Base-by-base conservation (phyloP, 306 rosid genomes). In the Canavalia gladiata region DNA sequence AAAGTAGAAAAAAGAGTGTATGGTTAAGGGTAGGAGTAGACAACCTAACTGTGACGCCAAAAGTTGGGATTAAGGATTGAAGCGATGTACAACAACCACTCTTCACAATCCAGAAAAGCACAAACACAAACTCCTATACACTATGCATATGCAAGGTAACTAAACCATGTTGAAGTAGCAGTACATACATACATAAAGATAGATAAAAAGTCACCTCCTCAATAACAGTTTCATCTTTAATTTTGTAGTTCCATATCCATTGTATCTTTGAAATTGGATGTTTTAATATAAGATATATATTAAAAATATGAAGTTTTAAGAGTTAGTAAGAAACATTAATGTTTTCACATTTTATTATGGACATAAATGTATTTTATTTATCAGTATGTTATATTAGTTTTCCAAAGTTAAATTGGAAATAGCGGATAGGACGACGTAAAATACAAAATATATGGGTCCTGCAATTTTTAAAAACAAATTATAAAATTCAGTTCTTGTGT, bases 31-130 rank as follows among this genome's bases (percentile, higher is more conserved):
- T 86, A 79, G 83, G 85, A 82, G 75, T 78, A 60, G 57, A 60
- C 69, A 80, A 86, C 82, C 86, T 81, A 88, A 73, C 47, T 76
- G 51, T 55, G 77, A 82, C 76, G 49, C 56, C 66, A 74, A 83
- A 63, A 31, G 18, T 49, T 37, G 12, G 75, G 67, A 50, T 55
- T 2, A 8, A 41, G 8, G 56, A 46, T 78, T 64, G 52, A 82
- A 88, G 82, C 81, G 83, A 76, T n/a, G 58, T 33, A n/a, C 18
- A 68, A 84, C 71, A 79, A 81, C 79, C 47, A 76, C 72, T 70
- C 84, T 75, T 57, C 81, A 77, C 43, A 60, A 28, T 51, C 35
- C 68, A 43, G 8, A 50, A 41, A 69, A 9, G 5, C 35, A 46
- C 25, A 74, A 59, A 58, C 52, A 83, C 18, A 65, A 76, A 87